A percentile compares a stretch with the other conserved stretches of the same genome.
Conservation (phyloP, 1,139 yeast genomes). For the Debaryomycetaceae sp. region DNA sequence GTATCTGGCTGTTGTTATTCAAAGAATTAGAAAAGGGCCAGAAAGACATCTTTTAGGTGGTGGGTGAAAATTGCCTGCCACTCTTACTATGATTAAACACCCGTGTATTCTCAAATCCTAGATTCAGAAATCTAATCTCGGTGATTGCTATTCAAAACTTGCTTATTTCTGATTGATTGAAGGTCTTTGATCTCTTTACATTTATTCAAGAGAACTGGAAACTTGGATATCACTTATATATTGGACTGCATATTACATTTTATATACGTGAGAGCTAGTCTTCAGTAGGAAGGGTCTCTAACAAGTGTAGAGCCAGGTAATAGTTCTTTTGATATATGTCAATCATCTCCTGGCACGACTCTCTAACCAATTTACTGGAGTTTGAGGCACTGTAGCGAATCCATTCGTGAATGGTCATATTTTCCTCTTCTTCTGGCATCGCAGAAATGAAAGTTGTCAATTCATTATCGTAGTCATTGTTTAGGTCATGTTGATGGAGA, state of each 20-base stretch:
- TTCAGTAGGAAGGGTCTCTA: slow-evolving; percentile 5
- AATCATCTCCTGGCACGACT: slow-evolving; percentile 47
- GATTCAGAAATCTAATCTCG: too few species aligned
- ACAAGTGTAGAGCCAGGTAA: slow-evolving; percentile 22
- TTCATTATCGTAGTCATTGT: slow-evolving; percentile 62
- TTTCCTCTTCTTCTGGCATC: slow-evolving; percentile 67
- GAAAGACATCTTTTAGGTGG: slow-evolving; percentile 33
- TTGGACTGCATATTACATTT: slow-evolving; percentile 1
- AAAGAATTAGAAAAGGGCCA: slow-evolving; percentile 48
- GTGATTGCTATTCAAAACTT: too few species aligned
- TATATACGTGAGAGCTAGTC: slow-evolving; percentile 2
- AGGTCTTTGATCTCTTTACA: neutral
- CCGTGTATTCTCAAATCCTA: too few species aligned
- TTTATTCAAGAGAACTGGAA: too few species aligned
- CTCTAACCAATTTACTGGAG: slow-evolving; percentile 34
- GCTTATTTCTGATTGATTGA: neutral
- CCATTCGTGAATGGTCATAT: slow-evolving; percentile 74
- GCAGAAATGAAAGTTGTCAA: slow-evolving; percentile 60
- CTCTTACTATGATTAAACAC: neutral
- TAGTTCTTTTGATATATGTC: slow-evolving; percentile 40
- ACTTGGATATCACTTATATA: neutral
- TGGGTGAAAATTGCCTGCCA: neutral
- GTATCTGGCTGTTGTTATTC: slow-evolving; percentile 39
- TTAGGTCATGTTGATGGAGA: slow-evolving; percentile 27
- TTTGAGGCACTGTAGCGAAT: slow-evolving; percentile 47